These are phyloP conservation scores for Apiospora malaysiana DNA, from an alignment of 2,329 filamentous ascomycete species.

Conservation along the genomic window DNA sequence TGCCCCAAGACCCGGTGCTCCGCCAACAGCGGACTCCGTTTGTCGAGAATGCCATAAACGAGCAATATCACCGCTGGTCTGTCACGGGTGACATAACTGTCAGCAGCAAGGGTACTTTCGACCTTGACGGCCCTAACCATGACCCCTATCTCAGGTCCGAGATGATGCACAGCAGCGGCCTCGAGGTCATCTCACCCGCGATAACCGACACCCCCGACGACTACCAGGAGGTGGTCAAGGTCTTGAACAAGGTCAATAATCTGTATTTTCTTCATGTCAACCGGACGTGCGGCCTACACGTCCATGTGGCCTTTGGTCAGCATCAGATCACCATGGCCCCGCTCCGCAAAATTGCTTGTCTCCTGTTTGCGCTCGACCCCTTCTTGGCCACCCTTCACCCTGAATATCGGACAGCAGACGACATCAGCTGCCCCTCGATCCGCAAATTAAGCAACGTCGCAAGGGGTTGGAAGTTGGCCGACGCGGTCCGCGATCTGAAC, in stretches of 20 bases:
- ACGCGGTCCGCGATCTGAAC: neutral
- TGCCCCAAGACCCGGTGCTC: neutral
- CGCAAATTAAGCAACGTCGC: neutral
- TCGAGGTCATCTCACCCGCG: neutral
- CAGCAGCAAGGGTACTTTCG: neutral
- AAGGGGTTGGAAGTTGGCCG: neutral
- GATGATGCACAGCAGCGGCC: neutral
- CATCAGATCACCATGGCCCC: conserved; percentile 27
- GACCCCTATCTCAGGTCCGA: neutral
- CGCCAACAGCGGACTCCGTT: neutral
- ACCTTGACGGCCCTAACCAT: neutral
- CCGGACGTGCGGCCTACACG: conserved; percentile 29
- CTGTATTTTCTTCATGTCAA: conserved; percentile 28
- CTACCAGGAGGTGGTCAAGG: conserved; percentile 26
- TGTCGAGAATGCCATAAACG: neutral
- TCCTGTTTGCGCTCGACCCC: conserved; percentile 30
- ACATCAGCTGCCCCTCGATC: neutral
- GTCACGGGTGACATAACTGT: neutral
- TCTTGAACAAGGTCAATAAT: conserved; percentile 22
- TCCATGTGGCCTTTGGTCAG: conserved; percentile 30
- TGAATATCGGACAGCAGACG: neutral
- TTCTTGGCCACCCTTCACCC: conserved; percentile 28
- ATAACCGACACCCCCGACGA: neutral
- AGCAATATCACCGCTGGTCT: neutral
- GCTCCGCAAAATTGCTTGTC: conserved; percentile 25